Percentiles rank a stretch among this genome's conserved stretches.
phyloP scores from a whole-genome alignment of 805 yeast genomes.

The Kazachstania psychrophila region DNA sequence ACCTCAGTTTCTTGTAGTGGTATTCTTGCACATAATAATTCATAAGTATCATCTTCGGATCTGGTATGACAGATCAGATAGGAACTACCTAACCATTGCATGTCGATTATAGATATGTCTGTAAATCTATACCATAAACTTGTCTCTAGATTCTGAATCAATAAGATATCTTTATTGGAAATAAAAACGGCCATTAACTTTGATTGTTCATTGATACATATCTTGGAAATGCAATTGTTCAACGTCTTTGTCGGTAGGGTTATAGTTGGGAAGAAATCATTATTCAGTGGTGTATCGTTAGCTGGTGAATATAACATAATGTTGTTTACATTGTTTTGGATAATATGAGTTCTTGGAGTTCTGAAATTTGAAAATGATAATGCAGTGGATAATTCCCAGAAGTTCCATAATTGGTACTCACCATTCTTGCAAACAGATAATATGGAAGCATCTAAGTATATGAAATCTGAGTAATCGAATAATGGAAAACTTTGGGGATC shows the following conservation, averaged over 20 bases:
- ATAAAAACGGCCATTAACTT: constrained; percentile 23
- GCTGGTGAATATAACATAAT: constrained; percentile 23
- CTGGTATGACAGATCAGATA: constrained; percentile 22
- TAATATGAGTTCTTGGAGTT: constrained; percentile 13
- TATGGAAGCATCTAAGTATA: constrained; percentile 11
- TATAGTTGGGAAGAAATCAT: constrained; percentile 17
- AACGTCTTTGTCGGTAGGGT: constrained; percentile 27
- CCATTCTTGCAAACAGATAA: constrained; percentile 17
- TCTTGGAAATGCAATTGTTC: constrained; percentile 21
- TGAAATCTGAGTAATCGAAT: constrained; percentile 14
- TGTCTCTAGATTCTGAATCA: constrained; percentile 23
- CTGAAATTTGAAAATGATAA: constrained; percentile 20
- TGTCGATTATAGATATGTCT: constrained; percentile 18
- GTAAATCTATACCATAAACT: constrained; percentile 23
- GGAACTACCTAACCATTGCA: constrained; percentile 28
- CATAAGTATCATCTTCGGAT: constrained; percentile 15
- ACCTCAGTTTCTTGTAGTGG: constrained; percentile 14
- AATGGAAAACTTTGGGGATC: constrained; percentile 6
- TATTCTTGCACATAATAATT: constrained; percentile 20
- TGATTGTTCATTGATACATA: constrained; percentile 18
- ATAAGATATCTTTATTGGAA: constrained; percentile 25
- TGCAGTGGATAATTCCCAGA: constrained; percentile 21
- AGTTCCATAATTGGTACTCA: constrained; percentile 19
- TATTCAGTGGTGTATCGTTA: constrained; percentile 14
- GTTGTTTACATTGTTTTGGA: constrained; percentile 23